Evolutionary conservation across 2,329 filamentous ascomycete genomes (phyloP), one percentile per base, ranked within the genome.

Genomic region (Sclerotinia trifoliorum): DNA sequence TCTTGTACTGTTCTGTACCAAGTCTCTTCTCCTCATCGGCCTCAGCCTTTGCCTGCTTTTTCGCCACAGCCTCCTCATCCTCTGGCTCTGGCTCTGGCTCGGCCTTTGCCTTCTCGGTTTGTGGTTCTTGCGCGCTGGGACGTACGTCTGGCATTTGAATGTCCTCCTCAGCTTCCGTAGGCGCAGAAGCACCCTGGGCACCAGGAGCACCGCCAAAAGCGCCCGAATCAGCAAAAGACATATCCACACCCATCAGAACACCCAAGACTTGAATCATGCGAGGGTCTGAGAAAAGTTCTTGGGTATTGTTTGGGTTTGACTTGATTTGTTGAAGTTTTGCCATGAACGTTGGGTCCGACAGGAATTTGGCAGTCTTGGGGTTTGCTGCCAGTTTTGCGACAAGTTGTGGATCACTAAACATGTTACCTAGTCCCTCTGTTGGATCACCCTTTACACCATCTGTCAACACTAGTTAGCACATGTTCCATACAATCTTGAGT

Each of bases 1-100:
- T 98, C 89, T 99, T 99, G 86, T 99, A 99, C 79, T 90, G 90
- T 75, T 95, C 93, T 19, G 94, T 99, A 68, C 95, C 95, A 68
- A 96, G 84, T 42, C 90, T 91, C 87, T 99, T 99, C 81, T 97
- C 91, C 79, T 93, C 92, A 75, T 99, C 95, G 56, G 94, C 95
- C 71, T 91, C 92, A 76, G 90, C 92, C 84, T 98, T 96, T 52
- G 93, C 92, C 83, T 95, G 92, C 81, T 91, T 91, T 81, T 94
- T 93, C 70, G 91, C 91, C 67, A 88, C 79, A 0, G 89, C 86
- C 79, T 98, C 95, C 76, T 97, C 93, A 73, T 96, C 93, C 77
- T 92, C 83, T 19, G 84, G 81, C 75, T 91, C 89, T 0, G 86
- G 85, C 74, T 81, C 81, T 15, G 83, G 82, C 66, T 84, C 82